Conservation (phyloP, 495 filamentous ascomycete genomes). For the Lentithecium fluviatile region DNA sequence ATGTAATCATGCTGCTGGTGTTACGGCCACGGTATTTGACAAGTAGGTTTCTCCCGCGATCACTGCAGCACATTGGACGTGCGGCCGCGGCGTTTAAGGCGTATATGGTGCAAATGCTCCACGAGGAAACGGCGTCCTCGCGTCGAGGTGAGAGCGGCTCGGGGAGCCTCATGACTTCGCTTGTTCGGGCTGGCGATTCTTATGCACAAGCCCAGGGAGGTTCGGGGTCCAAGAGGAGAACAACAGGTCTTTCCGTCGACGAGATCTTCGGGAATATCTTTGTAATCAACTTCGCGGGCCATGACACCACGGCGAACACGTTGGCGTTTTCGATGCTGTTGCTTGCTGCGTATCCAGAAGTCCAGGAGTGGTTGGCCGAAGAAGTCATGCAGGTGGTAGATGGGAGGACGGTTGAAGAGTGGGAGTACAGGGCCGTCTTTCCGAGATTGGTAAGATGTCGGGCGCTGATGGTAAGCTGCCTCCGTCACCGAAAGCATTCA, state of each 20-base stretch:
- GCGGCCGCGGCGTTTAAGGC: conserved; percentile 13
- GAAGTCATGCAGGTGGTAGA: conserved; percentile 5
- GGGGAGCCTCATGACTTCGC: conserved; percentile 17
- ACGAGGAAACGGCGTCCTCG: not conserved
- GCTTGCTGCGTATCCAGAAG: conserved; percentile 18
- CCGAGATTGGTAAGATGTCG: conserved; percentile 14
- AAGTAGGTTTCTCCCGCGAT: not conserved
- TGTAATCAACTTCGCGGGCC: conserved; percentile 30
- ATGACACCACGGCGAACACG: conserved; percentile 29
- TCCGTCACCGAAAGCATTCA: too few relatives aligned
- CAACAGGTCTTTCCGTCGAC: conserved; percentile 32
- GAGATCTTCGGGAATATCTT: conserved; percentile 53
- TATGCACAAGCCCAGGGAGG: not conserved
- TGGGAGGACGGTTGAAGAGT: not conserved
- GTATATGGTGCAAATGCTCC: conserved; percentile 18
- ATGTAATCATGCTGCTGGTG: conserved; percentile 20
- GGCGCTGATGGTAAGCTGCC: not conserved
- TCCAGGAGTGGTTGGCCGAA: conserved; percentile 32
- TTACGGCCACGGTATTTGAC: conserved; percentile 8
- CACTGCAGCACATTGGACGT: conserved; percentile 1
- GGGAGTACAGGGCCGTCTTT: conserved; percentile 8
- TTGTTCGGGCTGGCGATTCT: conserved; percentile 21
- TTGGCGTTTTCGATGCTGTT: conserved; percentile 16
- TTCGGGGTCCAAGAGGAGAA: not conserved
- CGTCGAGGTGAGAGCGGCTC: conserved; percentile 2